Conservation (phyloP, 2,329 filamentous ascomycete genomes). For the Tolypocladium amazonense region DNA sequence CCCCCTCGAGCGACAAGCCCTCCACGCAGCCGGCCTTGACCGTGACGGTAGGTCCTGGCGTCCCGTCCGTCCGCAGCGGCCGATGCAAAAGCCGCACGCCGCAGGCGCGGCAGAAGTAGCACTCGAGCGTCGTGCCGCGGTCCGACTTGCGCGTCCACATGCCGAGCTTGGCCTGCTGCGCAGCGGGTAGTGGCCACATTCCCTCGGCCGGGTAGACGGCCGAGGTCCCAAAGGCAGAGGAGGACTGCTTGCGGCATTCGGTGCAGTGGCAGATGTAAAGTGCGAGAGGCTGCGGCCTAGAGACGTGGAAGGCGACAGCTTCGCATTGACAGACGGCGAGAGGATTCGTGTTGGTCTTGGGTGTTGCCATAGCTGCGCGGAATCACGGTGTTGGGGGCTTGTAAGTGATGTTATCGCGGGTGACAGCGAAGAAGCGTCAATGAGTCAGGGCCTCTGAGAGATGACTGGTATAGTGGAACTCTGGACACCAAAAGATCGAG, state of each 20-base stretch:
- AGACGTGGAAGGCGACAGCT: constrained; percentile 23
- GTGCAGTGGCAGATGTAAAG: constrained; percentile 36
- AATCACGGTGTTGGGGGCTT: not conserved
- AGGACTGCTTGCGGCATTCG: constrained; percentile 33
- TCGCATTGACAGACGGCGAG: constrained; percentile 28
- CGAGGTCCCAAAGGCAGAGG: constrained; percentile 34
- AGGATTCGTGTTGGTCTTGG: constrained; percentile 6
- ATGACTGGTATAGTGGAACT: not conserved
- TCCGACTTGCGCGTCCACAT: constrained; percentile 28
- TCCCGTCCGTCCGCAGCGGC: constrained; percentile 25
- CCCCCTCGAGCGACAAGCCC: constrained; percentile 26
- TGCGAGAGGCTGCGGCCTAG: constrained; percentile 20
- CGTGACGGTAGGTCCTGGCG: constrained; percentile 22
- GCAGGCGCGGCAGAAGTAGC: constrained; percentile 30
- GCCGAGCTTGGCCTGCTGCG: constrained; percentile 19
- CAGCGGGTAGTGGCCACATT: constrained; percentile 27
- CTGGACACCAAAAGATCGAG: not conserved
- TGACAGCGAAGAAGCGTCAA: not conserved
- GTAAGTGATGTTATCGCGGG: not conserved
- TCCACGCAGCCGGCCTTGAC: constrained; percentile 36
- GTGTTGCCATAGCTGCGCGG: not conserved
- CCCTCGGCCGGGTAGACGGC: constrained; percentile 29
- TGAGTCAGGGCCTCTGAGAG: not conserved
- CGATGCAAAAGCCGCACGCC: constrained; percentile 38
- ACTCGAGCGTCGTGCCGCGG: constrained; percentile 28